phyloP scores from a whole-genome alignment of 208 protist species.

The Strigomonas oncopelti region DNA sequence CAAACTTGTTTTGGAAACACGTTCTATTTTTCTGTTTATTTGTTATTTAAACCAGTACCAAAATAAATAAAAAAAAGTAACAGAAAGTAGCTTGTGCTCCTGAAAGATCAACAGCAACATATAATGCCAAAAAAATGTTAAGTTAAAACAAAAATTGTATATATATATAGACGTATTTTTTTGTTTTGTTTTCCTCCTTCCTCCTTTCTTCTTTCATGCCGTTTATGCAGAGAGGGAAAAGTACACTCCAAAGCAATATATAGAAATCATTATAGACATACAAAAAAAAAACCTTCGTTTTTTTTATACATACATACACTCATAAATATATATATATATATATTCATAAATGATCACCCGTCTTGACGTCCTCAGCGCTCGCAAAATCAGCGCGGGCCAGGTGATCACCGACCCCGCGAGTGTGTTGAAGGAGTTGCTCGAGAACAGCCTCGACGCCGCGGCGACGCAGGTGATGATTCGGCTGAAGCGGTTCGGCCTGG shows the following conservation, averaged over 20 bases:
- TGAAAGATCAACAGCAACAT: no score
- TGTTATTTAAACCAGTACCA: conserved; percentile 19
- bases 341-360: conserved; percentile 47
- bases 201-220: neutral
- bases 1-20: neutral
- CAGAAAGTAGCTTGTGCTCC: neutral
- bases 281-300: neutral
- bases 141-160: neutral
- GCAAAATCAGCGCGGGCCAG: conserved; percentile 77
- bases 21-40: conserved; percentile 4
- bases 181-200: neutral
- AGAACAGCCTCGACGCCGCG: conserved; percentile 84
- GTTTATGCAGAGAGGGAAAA: neutral
- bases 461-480: conserved; percentile 55
- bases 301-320: neutral
- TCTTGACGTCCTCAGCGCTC: conserved; percentile 68
- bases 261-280: no score
- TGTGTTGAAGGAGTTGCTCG: conserved; percentile 85
- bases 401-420: conserved; percentile 78
- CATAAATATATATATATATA: neutral
- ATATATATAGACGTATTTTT: neutral
- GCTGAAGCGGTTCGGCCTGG: conserved; percentile 62
- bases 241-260: neutral
- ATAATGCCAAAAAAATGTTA: no score
- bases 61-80: conserved; percentile 14